Percentiles rank a stretch among this genome's conserved stretches.
Evolutionary conservation across 495 filamentous ascomycete genomes (phyloP).

Genomic region (Echria macrotheca): DNA sequence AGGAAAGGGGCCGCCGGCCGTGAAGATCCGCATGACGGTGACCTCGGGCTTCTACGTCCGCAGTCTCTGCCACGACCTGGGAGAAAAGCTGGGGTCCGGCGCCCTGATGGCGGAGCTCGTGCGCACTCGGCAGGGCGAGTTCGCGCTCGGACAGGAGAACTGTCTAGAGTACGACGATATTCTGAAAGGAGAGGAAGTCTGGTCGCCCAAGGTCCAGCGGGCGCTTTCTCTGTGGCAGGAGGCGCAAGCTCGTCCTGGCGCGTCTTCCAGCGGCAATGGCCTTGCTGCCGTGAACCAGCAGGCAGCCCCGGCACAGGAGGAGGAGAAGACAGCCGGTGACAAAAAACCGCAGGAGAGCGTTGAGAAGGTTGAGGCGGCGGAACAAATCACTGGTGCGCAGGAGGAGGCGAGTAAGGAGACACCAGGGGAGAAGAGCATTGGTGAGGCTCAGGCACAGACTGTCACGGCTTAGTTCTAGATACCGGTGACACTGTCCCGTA

Average conservation of each 20-base stretch:
- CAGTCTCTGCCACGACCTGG: slow-evolving; percentile 86
- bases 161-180: slow-evolving; percentile 81
- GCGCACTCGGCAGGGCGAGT: slow-evolving; percentile 75
- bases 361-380: too few species aligned
- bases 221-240: slow-evolving; percentile 45
- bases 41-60: slow-evolving; percentile 97
- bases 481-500: too few species aligned
- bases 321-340: too few species aligned
- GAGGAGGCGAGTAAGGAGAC: too few species aligned
- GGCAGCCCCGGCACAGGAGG: too few species aligned
- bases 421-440: too few species aligned
- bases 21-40: slow-evolving; percentile 82
- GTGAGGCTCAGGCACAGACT: too few species aligned
- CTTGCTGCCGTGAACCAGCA: too few species aligned
- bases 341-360: too few species aligned
- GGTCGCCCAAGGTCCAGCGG: slow-evolving; percentile 67
- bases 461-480: too few species aligned
- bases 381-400: too few species aligned
- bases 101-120: slow-evolving; percentile 83
- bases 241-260: not conserved
- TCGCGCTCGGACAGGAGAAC: slow-evolving; percentile 57
- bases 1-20: slow-evolving; percentile 60
- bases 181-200: slow-evolving; percentile 69
- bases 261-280: too few species aligned
- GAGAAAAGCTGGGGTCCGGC: slow-evolving; percentile 71